Percentiles rank a stretch among this genome's conserved stretches.
Conservation (phyloP, 257 asterid species). For the Solanum medicagineum region DNA sequence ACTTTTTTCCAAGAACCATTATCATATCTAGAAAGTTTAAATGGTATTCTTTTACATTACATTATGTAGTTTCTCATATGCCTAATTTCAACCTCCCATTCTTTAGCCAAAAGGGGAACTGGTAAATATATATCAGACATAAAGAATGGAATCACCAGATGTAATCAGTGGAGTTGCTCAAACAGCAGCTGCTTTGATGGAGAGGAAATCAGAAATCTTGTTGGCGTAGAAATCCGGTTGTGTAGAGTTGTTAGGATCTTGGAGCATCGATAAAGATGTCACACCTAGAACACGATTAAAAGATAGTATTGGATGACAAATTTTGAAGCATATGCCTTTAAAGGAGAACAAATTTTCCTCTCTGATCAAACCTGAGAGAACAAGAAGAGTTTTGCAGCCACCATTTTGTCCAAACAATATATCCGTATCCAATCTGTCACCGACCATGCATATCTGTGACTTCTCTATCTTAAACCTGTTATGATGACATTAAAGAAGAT, state of each 20-base stretch:
- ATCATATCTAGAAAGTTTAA: background rate
- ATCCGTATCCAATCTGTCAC: conserved; percentile 89
- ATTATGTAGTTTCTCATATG: background rate
- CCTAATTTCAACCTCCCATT: background rate
- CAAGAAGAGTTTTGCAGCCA: conserved; percentile 96
- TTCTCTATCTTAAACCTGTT: conserved; percentile 74
- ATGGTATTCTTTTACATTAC: background rate
- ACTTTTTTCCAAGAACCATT: background rate
- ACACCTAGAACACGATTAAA: conserved; percentile 38
- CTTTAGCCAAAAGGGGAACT: background rate
- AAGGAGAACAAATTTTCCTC: background rate
- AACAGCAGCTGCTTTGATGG: conserved; percentile 65
- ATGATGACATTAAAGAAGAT: background rate
- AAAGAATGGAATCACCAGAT: background rate
- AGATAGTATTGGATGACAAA: background rate
- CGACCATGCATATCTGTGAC: conserved; percentile 98
- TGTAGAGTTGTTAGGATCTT: conserved; percentile 58
- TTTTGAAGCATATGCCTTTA: background rate
- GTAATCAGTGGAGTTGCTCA: conserved; percentile 1
- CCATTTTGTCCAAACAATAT: conserved; percentile 94
- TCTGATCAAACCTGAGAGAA: conserved; percentile 62
- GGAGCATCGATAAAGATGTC: conserved; percentile 63
- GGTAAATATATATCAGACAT: background rate
- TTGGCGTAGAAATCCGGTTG: conserved; percentile 89
- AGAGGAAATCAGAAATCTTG: conserved; percentile 78